These are phyloP conservation scores for Tylopilus orsonianus DNA, from an alignment of 1,284 basidiomycete species.

Conservation along the genomic window DNA sequence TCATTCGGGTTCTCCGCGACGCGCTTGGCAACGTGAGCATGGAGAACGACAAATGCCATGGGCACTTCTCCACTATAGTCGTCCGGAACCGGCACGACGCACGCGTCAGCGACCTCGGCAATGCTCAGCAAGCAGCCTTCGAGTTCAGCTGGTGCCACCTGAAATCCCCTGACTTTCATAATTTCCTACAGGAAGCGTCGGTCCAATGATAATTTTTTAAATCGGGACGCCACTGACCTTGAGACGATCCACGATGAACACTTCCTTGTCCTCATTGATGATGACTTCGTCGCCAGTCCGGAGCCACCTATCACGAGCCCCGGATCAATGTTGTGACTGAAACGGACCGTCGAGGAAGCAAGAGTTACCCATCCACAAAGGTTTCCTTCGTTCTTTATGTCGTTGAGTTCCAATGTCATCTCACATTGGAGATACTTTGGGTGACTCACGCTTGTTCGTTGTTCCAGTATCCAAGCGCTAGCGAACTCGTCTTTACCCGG, in stretches of 20 bases:
- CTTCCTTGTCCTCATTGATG: conserved; percentile 54
- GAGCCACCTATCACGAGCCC: conserved; percentile 53
- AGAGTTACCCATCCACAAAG: conserved; percentile 47
- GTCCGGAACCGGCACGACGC: conserved; percentile 77
- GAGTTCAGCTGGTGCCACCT: conserved; percentile 69
- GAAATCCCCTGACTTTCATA: conserved; percentile 67
- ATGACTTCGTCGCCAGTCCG: conserved; percentile 68
- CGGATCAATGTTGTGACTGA: conserved; percentile 23
- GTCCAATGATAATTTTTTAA: neutral
- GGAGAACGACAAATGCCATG: conserved; percentile 53
- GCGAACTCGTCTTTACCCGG: conserved; percentile 53
- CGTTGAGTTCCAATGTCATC: conserved; percentile 1
- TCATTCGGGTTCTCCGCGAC: conserved; percentile 32
- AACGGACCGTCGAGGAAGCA: neutral
- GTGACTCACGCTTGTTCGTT: conserved; percentile 64
- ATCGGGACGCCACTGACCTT: conserved; percentile 44
- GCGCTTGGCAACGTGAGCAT: conserved; percentile 33
- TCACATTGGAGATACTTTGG: neutral
- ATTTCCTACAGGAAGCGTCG: conserved; percentile 44
- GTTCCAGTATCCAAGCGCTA: conserved; percentile 57
- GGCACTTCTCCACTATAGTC: conserved; percentile 69
- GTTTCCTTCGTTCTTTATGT: conserved; percentile 49
- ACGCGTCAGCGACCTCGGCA: conserved; percentile 65
- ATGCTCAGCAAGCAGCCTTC: conserved; percentile 73
- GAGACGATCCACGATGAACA: conserved; percentile 67